A percentile compares a stretch with the other conserved stretches of the same genome.
Evolutionary conservation across 257 asterid species (phyloP).

Genomic region (Fraxinus pennsylvanica): DNA sequence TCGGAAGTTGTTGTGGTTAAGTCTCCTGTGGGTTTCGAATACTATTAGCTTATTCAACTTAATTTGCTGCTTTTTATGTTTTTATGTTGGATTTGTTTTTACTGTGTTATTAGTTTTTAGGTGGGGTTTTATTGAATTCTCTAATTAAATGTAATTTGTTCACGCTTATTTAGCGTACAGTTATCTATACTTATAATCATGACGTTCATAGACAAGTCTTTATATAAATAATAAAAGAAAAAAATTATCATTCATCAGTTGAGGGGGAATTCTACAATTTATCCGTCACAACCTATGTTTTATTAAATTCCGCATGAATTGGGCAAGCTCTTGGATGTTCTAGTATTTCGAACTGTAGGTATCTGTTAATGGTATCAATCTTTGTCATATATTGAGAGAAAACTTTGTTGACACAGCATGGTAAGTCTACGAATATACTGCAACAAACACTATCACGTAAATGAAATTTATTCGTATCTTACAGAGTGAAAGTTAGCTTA

Average conservation of each 20-base stretch:
- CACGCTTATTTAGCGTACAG: neutral
- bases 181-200: neutral
- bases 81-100: constrained; percentile 2
- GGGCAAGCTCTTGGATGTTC: constrained; percentile 10
- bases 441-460: neutral
- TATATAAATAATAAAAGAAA: neutral
- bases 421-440: neutral
- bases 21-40: constrained; percentile 58
- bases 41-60: neutral
- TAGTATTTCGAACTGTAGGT: neutral
- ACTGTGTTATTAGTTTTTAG: constrained; percentile 24
- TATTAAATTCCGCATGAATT: neutral
- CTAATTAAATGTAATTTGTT: neutral
- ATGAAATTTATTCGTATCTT: neutral
- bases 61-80: neutral
- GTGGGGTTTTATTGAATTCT: constrained; percentile 21
- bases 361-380: neutral
- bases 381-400: neutral
- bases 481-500: neutral
- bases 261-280: constrained; percentile 16
- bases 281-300: constrained; percentile 2
- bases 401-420: neutral
- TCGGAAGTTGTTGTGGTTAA: constrained; percentile 69
- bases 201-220: constrained; percentile 20
- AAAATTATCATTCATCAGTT: constrained; percentile 15